These are phyloP conservation scores for Solanum hybrid DNA, from an alignment of 305 asterid species.

Conservation along the genomic window DNA sequence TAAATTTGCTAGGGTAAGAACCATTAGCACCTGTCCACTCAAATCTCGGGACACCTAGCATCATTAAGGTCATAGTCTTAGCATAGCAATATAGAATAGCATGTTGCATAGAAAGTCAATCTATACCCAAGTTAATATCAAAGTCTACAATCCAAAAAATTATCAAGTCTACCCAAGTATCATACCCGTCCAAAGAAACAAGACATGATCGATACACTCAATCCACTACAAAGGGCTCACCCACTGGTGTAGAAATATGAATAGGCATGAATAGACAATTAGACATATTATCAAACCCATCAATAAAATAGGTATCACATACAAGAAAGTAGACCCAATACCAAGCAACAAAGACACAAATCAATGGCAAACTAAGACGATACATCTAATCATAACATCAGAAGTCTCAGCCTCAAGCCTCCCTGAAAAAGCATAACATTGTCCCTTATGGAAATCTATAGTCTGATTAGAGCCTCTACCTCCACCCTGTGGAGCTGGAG, in stretches of 20 bases:
- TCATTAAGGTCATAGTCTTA: too few relatives aligned
- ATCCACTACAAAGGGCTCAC: not conserved
- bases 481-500: not conserved
- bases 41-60: too few relatives aligned
- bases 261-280: not conserved
- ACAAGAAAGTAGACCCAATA: not conserved
- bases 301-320: not conserved
- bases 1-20: too few relatives aligned
- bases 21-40: too few relatives aligned
- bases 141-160: too few relatives aligned
- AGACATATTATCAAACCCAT: not conserved
- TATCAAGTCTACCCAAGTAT: too few relatives aligned
- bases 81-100: too few relatives aligned
- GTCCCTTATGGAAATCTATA: not conserved
- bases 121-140: too few relatives aligned
- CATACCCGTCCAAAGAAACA: too few relatives aligned
- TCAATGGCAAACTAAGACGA: not conserved
- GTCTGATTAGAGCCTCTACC: not conserved
- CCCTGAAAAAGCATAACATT: not conserved
- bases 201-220: not conserved
- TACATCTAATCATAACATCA: not conserved
- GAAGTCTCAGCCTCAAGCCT: not conserved
- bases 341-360: not conserved
- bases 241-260: not conserved
- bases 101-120: too few relatives aligned